Conservation (phyloP, 1,139 yeast species). For the Blastobotrys illinoisensis region DNA sequence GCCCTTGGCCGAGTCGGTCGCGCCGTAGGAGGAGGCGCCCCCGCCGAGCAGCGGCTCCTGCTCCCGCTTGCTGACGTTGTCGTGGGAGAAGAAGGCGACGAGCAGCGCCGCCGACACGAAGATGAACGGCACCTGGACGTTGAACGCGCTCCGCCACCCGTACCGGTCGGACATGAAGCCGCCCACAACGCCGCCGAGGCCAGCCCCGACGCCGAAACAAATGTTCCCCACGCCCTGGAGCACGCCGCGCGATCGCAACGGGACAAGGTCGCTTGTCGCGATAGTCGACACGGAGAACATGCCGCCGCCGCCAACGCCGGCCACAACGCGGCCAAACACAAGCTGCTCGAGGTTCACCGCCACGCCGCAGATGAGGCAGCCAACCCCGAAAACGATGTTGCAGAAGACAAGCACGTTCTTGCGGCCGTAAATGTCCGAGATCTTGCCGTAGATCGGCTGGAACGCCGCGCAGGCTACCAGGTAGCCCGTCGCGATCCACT, state of each 20-base stretch:
- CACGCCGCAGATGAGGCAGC: constrained; percentile 51
- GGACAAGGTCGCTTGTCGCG: constrained; percentile 52
- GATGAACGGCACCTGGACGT: constrained; percentile 62
- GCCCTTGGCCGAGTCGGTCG: not conserved
- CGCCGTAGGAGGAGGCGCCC: not conserved
- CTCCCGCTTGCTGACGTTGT: not conserved
- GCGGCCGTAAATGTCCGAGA: constrained; percentile 83
- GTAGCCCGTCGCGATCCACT: constrained; percentile 61
- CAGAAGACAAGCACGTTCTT: constrained; percentile 48
- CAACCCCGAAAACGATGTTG: constrained; percentile 46
- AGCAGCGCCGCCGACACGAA: constrained; percentile 42
- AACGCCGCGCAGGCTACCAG: constrained; percentile 56
- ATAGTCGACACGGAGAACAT: constrained; percentile 50
- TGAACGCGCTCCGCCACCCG: constrained; percentile 76
- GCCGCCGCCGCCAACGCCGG: constrained; percentile 67
- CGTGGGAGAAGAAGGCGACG: constrained; percentile 9
- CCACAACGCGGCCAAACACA: constrained; percentile 54
- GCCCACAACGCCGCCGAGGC: constrained; percentile 65
- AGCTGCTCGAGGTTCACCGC: constrained; percentile 40
- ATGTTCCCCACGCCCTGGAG: constrained; percentile 61
- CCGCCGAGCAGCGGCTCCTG: not conserved
- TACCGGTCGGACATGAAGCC: constrained; percentile 63
- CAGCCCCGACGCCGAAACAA: constrained; percentile 64
- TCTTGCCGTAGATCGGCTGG: constrained; percentile 78
- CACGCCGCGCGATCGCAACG: constrained; percentile 52